phyloP scores from a whole-genome alignment of 306 rosid species.

The Crotalaria pallida region DNA sequence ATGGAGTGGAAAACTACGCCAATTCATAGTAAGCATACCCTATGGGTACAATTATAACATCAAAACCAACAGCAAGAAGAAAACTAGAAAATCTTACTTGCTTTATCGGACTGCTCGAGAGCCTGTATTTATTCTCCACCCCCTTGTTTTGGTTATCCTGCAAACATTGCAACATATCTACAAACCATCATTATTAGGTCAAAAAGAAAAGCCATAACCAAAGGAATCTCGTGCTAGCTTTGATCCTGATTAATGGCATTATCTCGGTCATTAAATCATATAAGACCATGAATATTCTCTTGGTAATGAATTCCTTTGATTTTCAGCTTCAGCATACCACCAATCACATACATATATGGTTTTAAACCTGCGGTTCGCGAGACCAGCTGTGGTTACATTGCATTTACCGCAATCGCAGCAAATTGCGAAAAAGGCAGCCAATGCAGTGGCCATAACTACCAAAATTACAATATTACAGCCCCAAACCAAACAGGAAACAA shows the following conservation, averaged over 20 bases:
- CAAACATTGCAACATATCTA: conserved; percentile 26
- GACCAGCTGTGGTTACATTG: no score
- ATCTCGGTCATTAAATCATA: not conserved
- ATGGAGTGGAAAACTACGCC: not conserved
- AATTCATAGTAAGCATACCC: not conserved
- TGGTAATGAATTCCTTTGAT: no score
- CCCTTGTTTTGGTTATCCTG: conserved; percentile 45
- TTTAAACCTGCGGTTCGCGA: no score
- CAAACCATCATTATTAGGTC: not conserved
- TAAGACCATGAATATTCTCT: not conserved
- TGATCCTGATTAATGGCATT: not conserved
- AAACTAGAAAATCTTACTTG: conserved; percentile 38
- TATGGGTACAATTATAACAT: not conserved
- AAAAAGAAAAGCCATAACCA: not conserved
- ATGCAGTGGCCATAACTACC: no score
- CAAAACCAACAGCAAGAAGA: not conserved
- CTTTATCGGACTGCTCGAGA: conserved; percentile 29
- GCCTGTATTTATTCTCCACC: conserved; percentile 35
- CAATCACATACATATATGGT: no score
- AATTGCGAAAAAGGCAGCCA: no score
- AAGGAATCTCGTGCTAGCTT: not conserved
- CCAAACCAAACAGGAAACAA: no score
- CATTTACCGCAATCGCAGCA: no score
- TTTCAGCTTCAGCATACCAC: not conserved
- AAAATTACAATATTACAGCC: no score